Percentiles rank a stretch among this genome's conserved stretches.
Conservation (phyloP, 805 yeast species). For the Spathaspora arborariae region DNA sequence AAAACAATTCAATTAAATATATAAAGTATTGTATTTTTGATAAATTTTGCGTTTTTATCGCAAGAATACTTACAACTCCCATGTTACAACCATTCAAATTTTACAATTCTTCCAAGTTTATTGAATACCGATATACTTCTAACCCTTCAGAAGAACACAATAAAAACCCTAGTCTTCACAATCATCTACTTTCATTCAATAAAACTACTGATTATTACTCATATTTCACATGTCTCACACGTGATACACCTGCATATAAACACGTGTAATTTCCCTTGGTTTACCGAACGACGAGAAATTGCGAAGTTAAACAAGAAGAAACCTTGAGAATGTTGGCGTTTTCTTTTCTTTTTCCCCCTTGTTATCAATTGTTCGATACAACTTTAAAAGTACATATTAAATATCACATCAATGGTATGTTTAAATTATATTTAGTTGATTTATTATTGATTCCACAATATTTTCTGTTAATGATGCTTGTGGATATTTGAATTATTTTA, state of each 20-base stretch:
- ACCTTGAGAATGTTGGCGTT: background rate
- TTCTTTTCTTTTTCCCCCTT: background rate
- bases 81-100: no score
- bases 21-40: no score
- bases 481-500: background rate
- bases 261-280: background rate
- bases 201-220: no score
- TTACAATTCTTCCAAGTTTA: no score
- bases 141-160: no score
- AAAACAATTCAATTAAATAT: no score
- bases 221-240: background rate
- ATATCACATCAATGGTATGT: constrained; percentile 6
- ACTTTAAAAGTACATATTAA: background rate
- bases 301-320: background rate
- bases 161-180: no score
- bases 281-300: background rate
- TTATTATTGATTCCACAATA: background rate
- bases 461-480: background rate
- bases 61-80: no score
- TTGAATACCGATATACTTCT: no score
- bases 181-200: no score
- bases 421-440: background rate
- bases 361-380: background rate
- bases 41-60: no score
- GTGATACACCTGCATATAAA: background rate